These are phyloP conservation scores for Sporothrix protearum DNA, from an alignment of 2,329 filamentous ascomycete species.

Conservation along the genomic window DNA sequence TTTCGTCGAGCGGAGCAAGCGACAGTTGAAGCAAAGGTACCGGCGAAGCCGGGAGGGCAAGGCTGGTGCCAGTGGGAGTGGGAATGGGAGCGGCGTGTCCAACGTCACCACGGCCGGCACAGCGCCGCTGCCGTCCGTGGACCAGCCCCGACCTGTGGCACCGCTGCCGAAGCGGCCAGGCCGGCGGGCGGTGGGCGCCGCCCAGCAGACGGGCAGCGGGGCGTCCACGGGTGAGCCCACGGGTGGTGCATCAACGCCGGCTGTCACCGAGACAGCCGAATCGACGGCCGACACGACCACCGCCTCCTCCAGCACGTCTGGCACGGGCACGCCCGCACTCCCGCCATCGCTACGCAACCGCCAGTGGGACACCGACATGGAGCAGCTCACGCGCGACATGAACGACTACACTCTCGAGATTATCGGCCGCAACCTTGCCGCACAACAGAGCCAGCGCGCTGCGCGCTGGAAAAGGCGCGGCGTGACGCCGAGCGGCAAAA, in stretches of 20 bases:
- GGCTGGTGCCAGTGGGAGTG: not conserved
- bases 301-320: not conserved
- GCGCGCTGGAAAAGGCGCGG: not conserved
- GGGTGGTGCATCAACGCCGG: not conserved
- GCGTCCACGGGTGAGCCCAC: slow-evolving; percentile 19
- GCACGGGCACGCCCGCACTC: slow-evolving; percentile 28
- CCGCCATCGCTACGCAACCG: slow-evolving; percentile 34
- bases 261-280: not conserved
- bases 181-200: slow-evolving; percentile 15
- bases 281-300: not conserved
- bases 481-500: not conserved
- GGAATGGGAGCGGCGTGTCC: not conserved
- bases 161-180: slow-evolving; percentile 25
- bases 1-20: slow-evolving; percentile 53
- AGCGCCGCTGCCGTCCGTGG: not conserved
- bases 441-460: slow-evolving; percentile 36
- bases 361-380: slow-evolving; percentile 43
- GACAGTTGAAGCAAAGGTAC: slow-evolving; percentile 19
- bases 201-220: not conserved
- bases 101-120: not conserved
- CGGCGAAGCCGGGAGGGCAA: not conserved
- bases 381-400: slow-evolving; percentile 53
- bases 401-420: slow-evolving; percentile 57
- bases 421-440: slow-evolving; percentile 52
- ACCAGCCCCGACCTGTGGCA: not conserved